Percentiles rank a stretch among this genome's conserved stretches.
Evolutionary conservation across 805 yeast species (phyloP).

Genomic region (Candida manassasensis): DNA sequence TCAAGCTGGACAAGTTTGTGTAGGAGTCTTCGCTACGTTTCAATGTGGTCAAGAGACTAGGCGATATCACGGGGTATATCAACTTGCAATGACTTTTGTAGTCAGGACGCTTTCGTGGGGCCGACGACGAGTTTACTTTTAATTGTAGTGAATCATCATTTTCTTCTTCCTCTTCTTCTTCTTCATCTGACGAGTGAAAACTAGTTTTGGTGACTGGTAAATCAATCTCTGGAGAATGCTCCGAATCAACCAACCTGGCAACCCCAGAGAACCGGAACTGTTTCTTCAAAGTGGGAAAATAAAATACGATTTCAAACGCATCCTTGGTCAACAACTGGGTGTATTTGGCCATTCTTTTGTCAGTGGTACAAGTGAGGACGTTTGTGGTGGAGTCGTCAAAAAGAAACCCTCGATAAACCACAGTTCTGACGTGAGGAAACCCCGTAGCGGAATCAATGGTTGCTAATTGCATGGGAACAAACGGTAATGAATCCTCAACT

Average conservation of each 20-base stretch:
- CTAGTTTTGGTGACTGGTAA: slow-evolving; percentile 16
- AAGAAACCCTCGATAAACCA: slow-evolving; percentile 69
- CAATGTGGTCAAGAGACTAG: slow-evolving; percentile 8
- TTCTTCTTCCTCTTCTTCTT: slow-evolving; percentile 14
- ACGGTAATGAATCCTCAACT: slow-evolving; percentile 33
- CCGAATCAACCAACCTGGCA: slow-evolving; percentile 43
- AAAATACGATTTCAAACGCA: slow-evolving; percentile 71
- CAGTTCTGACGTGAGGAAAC: slow-evolving; percentile 63
- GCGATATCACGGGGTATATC: slow-evolving; percentile 6
- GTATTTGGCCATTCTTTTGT: slow-evolving; percentile 62
- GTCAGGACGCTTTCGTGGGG: neutral
- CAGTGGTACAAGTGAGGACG: slow-evolving; percentile 66
- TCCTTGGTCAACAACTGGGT: slow-evolving; percentile 48
- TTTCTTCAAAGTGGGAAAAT: slow-evolving; percentile 55
- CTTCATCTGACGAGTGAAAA: slow-evolving; percentile 12
- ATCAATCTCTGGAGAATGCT: slow-evolving; percentile 28
- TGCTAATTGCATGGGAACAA: slow-evolving; percentile 61
- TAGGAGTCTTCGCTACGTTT: slow-evolving; percentile 19
- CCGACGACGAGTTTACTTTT: neutral
- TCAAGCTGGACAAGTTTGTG: slow-evolving; percentile 24
- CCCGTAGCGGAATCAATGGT: slow-evolving; percentile 51
- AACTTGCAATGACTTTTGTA: slow-evolving; percentile 8
- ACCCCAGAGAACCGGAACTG: slow-evolving; percentile 73
- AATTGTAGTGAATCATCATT: slow-evolving; percentile 2
- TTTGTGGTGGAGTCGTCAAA: slow-evolving; percentile 66